These are phyloP conservation scores for Stephania japonica DNA, from an alignment of 164 flowering plant genomes.

Conservation along the genomic window DNA sequence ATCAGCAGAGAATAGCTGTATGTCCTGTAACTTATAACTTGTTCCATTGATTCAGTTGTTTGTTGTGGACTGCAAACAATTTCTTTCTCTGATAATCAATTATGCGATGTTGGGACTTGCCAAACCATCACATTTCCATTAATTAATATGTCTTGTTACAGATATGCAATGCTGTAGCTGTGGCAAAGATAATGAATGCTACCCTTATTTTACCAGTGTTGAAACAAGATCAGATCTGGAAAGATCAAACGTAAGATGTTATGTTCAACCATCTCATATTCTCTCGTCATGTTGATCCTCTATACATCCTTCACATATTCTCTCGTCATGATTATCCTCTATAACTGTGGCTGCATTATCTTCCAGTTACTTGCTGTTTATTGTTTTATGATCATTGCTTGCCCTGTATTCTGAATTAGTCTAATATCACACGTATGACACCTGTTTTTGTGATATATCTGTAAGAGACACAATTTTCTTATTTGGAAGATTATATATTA, in stretches of 20 bases:
- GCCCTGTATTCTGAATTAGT: background rate
- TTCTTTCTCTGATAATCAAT: no score
- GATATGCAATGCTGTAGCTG: constrained; percentile 99
- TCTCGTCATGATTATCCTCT: background rate
- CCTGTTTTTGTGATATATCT: no score
- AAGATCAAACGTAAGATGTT: constrained; percentile 90
- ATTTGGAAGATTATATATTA: no score
- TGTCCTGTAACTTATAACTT: constrained; percentile 16
- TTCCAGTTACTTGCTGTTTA: no score
- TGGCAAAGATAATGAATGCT: constrained; percentile 97
- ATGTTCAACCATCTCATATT: constrained; percentile 5
- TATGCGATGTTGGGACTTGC: background rate
- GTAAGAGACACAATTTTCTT: no score
- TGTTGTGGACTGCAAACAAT: background rate
- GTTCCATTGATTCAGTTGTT: background rate
- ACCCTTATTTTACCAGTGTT: constrained; percentile 93
- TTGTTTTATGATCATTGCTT: background rate
- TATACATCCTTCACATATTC: no score
- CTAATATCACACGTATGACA: no score
- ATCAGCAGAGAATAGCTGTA: constrained; percentile 98
- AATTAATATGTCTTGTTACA: constrained; percentile 24
- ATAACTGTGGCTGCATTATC: no score
- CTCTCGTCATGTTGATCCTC: background rate
- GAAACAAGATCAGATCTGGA: constrained; percentile 99
- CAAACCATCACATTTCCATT: background rate